Conservation (phyloP, 257 asterid genomes). For the Gentiana dahurica region DNA sequence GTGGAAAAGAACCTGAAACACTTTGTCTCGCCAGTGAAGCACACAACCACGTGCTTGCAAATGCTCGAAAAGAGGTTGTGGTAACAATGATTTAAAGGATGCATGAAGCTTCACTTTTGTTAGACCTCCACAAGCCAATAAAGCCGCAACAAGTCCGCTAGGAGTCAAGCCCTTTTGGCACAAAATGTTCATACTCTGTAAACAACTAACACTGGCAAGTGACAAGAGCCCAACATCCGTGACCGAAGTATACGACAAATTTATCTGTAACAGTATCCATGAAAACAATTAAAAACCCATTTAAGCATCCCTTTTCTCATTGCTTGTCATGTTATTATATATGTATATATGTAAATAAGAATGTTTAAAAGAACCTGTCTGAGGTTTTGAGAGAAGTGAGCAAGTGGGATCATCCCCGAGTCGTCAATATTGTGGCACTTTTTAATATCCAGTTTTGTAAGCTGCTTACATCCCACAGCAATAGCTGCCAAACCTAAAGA, state of each 20-base stretch:
- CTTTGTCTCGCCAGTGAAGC: constrained; percentile 69
- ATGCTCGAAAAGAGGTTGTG: constrained; percentile 44
- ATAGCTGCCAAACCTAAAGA: constrained; percentile 65
- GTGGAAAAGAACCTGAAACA: constrained; percentile 39
- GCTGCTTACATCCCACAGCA: constrained; percentile 66
- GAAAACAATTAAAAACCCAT: background rate
- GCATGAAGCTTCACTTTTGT: constrained; percentile 73
- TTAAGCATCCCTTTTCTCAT: background rate
- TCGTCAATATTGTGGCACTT: constrained; percentile 63
- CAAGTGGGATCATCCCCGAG: constrained; percentile 69
- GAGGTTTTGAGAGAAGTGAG: constrained; percentile 71
- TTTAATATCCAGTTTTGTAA: constrained; percentile 59
- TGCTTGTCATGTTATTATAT: background rate
- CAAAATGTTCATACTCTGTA: constrained; percentile 64
- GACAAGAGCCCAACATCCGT: constrained; percentile 68
- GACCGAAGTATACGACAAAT: constrained; percentile 69
- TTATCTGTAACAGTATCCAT: constrained; percentile 36
- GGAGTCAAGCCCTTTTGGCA: constrained; percentile 56
- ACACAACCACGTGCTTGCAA: constrained; percentile 75
- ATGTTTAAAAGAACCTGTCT: constrained; percentile 39
- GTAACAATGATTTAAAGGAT: constrained; percentile 47
- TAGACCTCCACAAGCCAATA: constrained; percentile 71
- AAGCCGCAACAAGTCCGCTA: constrained; percentile 54
- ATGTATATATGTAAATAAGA: background rate
- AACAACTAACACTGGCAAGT: constrained; percentile 65